Conservation (phyloP, 2,329 filamentous ascomycete species). For the Ilyonectria sp. region DNA sequence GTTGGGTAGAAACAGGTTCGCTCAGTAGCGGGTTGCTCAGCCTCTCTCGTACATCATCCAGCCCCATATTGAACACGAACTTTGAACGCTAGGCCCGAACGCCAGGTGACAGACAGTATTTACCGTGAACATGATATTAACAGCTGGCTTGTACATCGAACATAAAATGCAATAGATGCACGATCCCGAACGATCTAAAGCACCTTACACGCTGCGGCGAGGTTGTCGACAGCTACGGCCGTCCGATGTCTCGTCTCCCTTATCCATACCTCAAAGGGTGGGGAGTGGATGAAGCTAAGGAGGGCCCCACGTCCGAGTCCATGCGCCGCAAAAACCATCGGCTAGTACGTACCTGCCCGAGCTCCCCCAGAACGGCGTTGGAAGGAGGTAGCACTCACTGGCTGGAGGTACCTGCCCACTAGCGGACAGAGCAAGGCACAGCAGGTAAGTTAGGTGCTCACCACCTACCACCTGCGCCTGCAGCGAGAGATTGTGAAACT, state of each 20-base stretch:
- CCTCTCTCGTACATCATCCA: too few relatives aligned
- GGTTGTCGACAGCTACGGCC: constrained; percentile 4
- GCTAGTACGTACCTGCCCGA: constrained; percentile 16
- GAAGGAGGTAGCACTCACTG: background rate
- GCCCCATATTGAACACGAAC: background rate
- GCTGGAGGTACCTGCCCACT: background rate
- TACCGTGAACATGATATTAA: background rate
- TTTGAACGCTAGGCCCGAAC: background rate
- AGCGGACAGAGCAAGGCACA: background rate
- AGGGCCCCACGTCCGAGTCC: constrained; percentile 21
- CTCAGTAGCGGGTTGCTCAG: too few relatives aligned
- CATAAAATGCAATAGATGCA: background rate
- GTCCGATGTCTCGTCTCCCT: constrained; percentile 25
- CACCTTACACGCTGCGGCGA: background rate
- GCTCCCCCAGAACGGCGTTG: background rate
- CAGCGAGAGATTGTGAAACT: constrained; percentile 28
- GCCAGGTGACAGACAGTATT: background rate
- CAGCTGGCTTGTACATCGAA: background rate
- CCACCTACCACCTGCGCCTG: constrained; percentile 8
- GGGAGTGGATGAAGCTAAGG: constrained; percentile 15
- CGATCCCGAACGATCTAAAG: background rate
- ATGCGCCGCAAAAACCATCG: background rate
- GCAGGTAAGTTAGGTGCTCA: constrained; percentile 18
- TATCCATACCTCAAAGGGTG: constrained; percentile 30
- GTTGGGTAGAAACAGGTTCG: too few relatives aligned